Evolutionary conservation across 2,329 filamentous ascomycete genomes (phyloP).

Genomic region (Xylariaceae sp.): DNA sequence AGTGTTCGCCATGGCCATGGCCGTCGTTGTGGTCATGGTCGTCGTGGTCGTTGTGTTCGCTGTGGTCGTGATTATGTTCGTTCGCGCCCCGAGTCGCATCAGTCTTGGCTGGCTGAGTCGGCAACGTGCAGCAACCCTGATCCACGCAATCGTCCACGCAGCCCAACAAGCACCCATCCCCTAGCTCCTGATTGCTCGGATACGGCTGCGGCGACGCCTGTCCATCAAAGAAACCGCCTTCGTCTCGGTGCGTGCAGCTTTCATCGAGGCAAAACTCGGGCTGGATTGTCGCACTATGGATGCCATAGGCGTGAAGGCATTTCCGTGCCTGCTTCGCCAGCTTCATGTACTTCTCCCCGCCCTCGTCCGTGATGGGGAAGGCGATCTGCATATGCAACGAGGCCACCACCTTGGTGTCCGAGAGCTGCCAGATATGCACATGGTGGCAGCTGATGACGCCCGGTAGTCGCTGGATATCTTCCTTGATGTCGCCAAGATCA

Average conservation of each 20-base stretch:
- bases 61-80: slow-evolving; percentile 35
- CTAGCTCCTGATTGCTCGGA: slow-evolving; percentile 21
- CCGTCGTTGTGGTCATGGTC: slow-evolving; percentile 33
- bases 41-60: slow-evolving; percentile 25
- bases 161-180: slow-evolving; percentile 47
- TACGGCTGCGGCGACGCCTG: slow-evolving; percentile 22
- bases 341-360: slow-evolving; percentile 80
- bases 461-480: slow-evolving; percentile 80
- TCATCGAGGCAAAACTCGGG: slow-evolving; percentile 72
- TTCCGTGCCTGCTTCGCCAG: slow-evolving; percentile 76
- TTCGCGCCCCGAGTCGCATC: slow-evolving; percentile 34
- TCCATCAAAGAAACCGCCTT: slow-evolving; percentile 28
- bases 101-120: slow-evolving; percentile 27
- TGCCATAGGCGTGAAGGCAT: slow-evolving; percentile 92
- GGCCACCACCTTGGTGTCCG: slow-evolving; percentile 88
- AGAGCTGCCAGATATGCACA: slow-evolving; percentile 96
- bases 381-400: slow-evolving; percentile 90
- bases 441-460: slow-evolving; percentile 91
- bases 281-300: slow-evolving; percentile 96
- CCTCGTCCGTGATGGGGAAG: slow-evolving; percentile 81
- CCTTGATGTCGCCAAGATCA: slow-evolving; percentile 81
- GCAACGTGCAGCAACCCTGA: slow-evolving; percentile 42
- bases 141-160: slow-evolving; percentile 47
- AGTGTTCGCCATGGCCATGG: slow-evolving; percentile 29
- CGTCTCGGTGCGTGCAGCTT: slow-evolving; percentile 39